These are phyloP conservation scores for Populus tremula DNA, from an alignment of 345 rosid genomes.

Conservation along the genomic window DNA sequence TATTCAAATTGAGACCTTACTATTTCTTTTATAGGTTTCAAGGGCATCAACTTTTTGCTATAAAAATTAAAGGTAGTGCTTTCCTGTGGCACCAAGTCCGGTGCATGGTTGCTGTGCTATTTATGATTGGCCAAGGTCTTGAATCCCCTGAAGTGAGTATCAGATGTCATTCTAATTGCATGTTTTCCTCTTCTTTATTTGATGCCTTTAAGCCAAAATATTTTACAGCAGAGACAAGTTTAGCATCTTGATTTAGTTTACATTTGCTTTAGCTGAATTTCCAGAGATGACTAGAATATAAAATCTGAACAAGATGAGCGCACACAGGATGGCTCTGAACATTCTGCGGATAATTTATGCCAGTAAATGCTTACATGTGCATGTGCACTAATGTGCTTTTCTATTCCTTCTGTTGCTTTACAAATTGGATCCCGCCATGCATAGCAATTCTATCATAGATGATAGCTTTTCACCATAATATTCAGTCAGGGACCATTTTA, in stretches of 20 bases:
- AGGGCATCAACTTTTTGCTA: conserved; percentile 60
- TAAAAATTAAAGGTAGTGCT: conserved; percentile 81
- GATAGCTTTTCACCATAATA: conserved; percentile 6
- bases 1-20: background rate
- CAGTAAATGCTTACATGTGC: background rate
- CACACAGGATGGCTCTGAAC: background rate
- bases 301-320: background rate
- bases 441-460: background rate
- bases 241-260: background rate
- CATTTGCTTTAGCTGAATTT: conserved; percentile 1
- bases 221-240: background rate
- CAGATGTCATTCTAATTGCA: conserved; percentile 9
- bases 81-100: conserved; percentile 96
- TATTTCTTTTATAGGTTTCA: conserved; percentile 46
- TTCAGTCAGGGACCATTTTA: conserved; percentile 15
- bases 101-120: conserved; percentile 83
- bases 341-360: background rate
- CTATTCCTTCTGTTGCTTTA: background rate
- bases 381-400: background rate
- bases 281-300: background rate
- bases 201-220: background rate
- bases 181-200: conserved; percentile 12
- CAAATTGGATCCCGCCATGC: background rate
- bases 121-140: conserved; percentile 86
- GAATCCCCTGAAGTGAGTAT: conserved; percentile 74